These are phyloP conservation scores for Tetracladium maxilliforme DNA, from an alignment of 2,329 filamentous ascomycete species.

Conservation along the genomic window DNA sequence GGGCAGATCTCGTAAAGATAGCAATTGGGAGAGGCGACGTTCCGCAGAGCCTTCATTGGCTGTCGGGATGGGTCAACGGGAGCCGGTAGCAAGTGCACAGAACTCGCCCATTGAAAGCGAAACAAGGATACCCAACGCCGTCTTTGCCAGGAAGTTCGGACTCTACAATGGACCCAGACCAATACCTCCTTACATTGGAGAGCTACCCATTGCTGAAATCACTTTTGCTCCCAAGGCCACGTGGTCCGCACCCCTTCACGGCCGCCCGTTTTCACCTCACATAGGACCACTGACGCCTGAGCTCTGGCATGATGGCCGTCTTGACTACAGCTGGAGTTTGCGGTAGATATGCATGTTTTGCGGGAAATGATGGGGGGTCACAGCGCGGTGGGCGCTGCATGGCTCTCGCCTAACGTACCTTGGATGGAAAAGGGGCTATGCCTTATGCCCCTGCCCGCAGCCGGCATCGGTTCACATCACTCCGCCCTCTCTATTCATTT, in stretches of 20 bases:
- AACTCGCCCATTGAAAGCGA: slow-evolving; percentile 17
- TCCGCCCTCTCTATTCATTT: no score
- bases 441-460: neutral
- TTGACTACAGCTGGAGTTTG: slow-evolving; percentile 23
- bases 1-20: neutral
- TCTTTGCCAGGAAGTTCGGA: slow-evolving; percentile 26
- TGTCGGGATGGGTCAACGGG: slow-evolving; percentile 2
- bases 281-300: slow-evolving; percentile 28
- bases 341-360: slow-evolving; percentile 4
- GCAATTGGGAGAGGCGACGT: slow-evolving; percentile 10
- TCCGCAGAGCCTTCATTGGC: slow-evolving; percentile 4
- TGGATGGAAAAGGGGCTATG: neutral
- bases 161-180: slow-evolving; percentile 21
- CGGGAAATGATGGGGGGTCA: slow-evolving; percentile 3
- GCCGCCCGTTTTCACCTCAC: no score
- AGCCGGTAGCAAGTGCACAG: no score
- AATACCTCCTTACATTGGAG: slow-evolving; percentile 14
- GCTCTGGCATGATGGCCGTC: slow-evolving; percentile 26
- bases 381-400: neutral
- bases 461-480: no score
- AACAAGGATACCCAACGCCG: slow-evolving; percentile 24
- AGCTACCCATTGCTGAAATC: slow-evolving; percentile 25
- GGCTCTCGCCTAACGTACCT: neutral
- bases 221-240: slow-evolving; percentile 16
- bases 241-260: slow-evolving; percentile 11